A percentile compares a stretch with the other conserved stretches of the same genome.
phyloP scores from a whole-genome alignment of 805 yeast species.

The Zygoascus bituminiphila region DNA sequence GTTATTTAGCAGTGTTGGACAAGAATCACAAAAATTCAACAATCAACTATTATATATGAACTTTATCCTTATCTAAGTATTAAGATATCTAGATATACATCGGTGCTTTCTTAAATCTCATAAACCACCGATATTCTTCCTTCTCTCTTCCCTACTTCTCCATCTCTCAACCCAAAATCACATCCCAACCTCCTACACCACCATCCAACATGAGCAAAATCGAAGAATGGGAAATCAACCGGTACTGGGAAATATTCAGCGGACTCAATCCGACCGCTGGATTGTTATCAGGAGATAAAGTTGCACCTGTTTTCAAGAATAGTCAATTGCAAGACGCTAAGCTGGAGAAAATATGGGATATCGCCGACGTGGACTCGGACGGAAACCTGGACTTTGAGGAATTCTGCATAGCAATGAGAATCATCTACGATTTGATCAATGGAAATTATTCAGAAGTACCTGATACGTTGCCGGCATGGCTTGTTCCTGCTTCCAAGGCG shows the following conservation, averaged over 20 bases:
- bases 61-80: too few species aligned
- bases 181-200: background rate
- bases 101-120: too few species aligned
- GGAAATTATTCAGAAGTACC: conserved; percentile 60
- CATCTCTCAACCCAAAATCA: too few species aligned
- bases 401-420: conserved; percentile 94
- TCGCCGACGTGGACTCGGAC: conserved; percentile 82
- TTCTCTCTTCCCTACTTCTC: background rate
- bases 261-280: conserved; percentile 79
- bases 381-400: conserved; percentile 93
- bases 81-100: too few species aligned
- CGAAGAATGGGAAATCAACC: conserved; percentile 92
- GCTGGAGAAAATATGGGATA: conserved; percentile 78
- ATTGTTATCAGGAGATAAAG: conserved; percentile 76
- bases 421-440: conserved; percentile 85
- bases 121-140: background rate
- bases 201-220: conserved; percentile 34
- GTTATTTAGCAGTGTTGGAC: too few species aligned
- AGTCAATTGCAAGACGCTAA: conserved; percentile 74
- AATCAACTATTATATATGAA: too few species aligned
- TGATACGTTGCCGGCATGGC: conserved; percentile 74
- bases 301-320: conserved; percentile 78
- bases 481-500: conserved; percentile 81
- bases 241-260: conserved; percentile 95
- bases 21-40: too few species aligned